Evolutionary conservation across 1,284 basidiomycete genomes (phyloP), one percentile per base, ranked within the genome.

Genomic region (Cryptococcus sp.): DNA sequence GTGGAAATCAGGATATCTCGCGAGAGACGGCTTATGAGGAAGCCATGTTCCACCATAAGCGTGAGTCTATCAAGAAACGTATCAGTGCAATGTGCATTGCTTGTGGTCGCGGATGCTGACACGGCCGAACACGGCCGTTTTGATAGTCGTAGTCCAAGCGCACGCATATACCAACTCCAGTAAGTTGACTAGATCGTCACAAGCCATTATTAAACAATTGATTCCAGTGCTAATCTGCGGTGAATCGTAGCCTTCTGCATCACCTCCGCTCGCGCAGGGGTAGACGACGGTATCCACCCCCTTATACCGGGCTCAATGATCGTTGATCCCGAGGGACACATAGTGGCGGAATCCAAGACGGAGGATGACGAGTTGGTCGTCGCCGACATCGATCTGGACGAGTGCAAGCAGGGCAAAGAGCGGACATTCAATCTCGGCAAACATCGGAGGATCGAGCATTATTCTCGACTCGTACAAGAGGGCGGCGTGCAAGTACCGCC

Each of bases 1-100:
- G 70, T 3, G 70, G 71, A 11, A 65, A 69, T 52, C 70, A 70
- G 46, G 58, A 57, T 27, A 73, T 71, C 52, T 62, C 66, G 1
- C 50, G 62, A 19, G 68, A 71, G 50, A 67, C 69, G 47, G 70
- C 66, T 13, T 69, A 69, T 47, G 53, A 56, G 19, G 71, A 71
- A 39, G 73, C 70, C 31, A 73, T 73, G 70, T 75, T 73, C 53
- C 73, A 75, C 48, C 73, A 75, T 56, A 73, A 72, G 62, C 59
- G 70, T 57, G 57, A 45, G 62, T 53, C 20, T 25, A 3, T 3
- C 6, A 6, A 3, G 3, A 25, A 25, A 25, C 25, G 6, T 25
- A 8, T 8, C 20, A 8, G 7, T 17, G 35, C 31, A n/a, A 31
- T 45, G 7, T 17, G 35, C 31, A n/a, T 5, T 13, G 10, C 11